Evolutionary conservation across 805 yeast genomes (phyloP), one percentile per base, ranked within the genome.

Genomic region (Kregervanrija pseudodelftensis): DNA sequence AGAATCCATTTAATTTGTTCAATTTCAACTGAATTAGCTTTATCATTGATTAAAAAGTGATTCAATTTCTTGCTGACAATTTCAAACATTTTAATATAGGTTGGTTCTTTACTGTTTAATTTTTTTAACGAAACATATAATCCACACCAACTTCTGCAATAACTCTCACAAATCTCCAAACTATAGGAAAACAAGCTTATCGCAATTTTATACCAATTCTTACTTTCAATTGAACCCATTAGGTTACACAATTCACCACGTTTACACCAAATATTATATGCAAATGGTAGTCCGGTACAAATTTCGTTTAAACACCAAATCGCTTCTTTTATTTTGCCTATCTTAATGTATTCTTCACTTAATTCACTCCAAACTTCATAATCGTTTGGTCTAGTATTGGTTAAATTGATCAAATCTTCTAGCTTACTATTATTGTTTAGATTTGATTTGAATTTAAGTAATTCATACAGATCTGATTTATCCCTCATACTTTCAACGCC

Each of bases 311-410:
- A 72, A 44, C 86, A 72, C 58, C 72, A 78, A 5, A 84, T 71
- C 0, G 93, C 82, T 53, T 80, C 79, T 33, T 77, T 82, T 51
- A 74, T 80, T 56, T 80, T 79, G 1, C 89, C 89, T 8, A 72
- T 49, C 11, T 66, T 59, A 17, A 63, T 63, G 59, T 91, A 91
- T n/a, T 74, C 67, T 33, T 78, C 77, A 3, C 80, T 83, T 44
- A 89, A 68, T 61, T 86, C 95, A 40, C 79, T 71, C 95, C 95
- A 88, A 2, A 84, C 67, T 50, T 83, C 80, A 2, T 76, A 67
- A 61, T 93, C 98, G 15, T 81, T 60, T 1, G 97, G 96, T 53
- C 76, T 79, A 41, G 72, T 64, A 44, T 80, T 82, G 42, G 86
- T 63, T 51, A 73, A 76, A 33, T 68, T 72, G 10, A 17, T 30